Conservation (phyloP, 352 stramenopile genomes). For the Halophytophthora batemanensis region DNA sequence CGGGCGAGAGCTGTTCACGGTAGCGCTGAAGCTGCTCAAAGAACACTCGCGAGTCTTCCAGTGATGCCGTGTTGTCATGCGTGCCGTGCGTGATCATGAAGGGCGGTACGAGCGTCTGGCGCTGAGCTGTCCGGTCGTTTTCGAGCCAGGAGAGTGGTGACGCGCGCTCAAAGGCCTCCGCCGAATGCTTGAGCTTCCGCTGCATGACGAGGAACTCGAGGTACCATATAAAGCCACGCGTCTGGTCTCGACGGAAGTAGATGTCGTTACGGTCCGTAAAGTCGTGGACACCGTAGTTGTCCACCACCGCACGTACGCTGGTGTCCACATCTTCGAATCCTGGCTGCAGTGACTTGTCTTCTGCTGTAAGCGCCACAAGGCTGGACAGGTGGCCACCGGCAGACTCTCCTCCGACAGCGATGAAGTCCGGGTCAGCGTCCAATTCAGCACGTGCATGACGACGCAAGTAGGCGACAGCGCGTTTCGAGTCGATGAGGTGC, state of each 20-base stretch:
- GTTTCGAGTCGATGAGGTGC: constrained; percentile 65
- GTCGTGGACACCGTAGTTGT: constrained; percentile 61
- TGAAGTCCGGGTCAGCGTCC: constrained; percentile 45
- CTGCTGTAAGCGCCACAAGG: constrained; percentile 44
- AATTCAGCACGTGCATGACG: constrained; percentile 30
- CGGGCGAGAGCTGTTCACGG: constrained; percentile 24
- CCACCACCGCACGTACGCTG: constrained; percentile 51
- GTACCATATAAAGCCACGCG: constrained; percentile 36
- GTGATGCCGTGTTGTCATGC: constrained; percentile 55
- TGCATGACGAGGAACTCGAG: constrained; percentile 63
- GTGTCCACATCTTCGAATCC: constrained; percentile 63
- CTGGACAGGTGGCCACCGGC: constrained; percentile 53
- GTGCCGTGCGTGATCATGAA: constrained; percentile 60
- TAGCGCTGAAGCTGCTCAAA: constrained; percentile 47
- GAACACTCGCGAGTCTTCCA: constrained; percentile 55
- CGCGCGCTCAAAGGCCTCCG: constrained; percentile 46
- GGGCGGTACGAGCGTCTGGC: constrained; percentile 34
- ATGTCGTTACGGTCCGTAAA: constrained; percentile 55
- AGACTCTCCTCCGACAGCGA: constrained; percentile 60
- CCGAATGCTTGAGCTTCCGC: constrained; percentile 42
- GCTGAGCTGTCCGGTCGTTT: constrained; percentile 15
- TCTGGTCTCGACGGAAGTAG: constrained; percentile 47
- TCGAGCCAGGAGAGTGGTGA: constrained; percentile 51
- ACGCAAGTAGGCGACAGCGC: constrained; percentile 53
- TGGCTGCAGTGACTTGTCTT: constrained; percentile 47